Conservation (phyloP, 345 rosid genomes). For the Arabidopsis suecica region DNA sequence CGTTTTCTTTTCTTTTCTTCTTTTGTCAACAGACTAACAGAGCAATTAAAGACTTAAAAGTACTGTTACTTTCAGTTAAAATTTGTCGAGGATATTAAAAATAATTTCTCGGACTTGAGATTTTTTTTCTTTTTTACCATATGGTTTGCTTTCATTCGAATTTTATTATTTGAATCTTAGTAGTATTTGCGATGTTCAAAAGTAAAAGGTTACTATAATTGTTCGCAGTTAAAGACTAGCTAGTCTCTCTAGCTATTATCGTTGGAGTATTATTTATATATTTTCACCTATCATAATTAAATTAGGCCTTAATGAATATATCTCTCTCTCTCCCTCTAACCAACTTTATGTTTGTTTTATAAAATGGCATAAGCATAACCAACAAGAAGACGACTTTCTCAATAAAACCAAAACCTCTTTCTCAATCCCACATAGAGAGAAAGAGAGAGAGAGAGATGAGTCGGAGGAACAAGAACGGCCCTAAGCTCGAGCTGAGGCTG, state of each 20-base stretch:
- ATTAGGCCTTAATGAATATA: slow-evolving; percentile 59
- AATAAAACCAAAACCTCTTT: slow-evolving; percentile 17
- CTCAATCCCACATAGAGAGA: slow-evolving; percentile 24
- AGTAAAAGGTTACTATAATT: neutral
- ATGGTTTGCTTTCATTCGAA: neutral
- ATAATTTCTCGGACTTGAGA: neutral
- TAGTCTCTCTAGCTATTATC: slow-evolving; percentile 8
- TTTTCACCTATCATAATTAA: slow-evolving; percentile 55
- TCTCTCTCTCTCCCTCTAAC: slow-evolving; percentile 42
- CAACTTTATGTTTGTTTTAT: slow-evolving; percentile 32
- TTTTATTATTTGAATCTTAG: too few relatives aligned
- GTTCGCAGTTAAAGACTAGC: slow-evolving; percentile 8
- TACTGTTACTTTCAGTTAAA: neutral
- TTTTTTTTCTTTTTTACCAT: neutral
- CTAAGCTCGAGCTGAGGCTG: slow-evolving; percentile 87
- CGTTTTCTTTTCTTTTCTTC: too few relatives aligned
- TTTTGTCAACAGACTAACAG: too few relatives aligned
- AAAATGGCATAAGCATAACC: slow-evolving; percentile 54
- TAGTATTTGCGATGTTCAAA: neutral
- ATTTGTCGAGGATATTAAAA: neutral
- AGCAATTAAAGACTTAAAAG: neutral
- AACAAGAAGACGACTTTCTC: slow-evolving; percentile 35
- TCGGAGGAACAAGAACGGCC: slow-evolving; percentile 50
- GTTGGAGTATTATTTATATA: neutral
- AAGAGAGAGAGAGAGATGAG: slow-evolving; percentile 58